Evolutionary conservation across 2,329 filamentous ascomycete species (phyloP), one percentile per base, ranked within the genome.

Genomic region (Rhexocercosporidium sp.): DNA sequence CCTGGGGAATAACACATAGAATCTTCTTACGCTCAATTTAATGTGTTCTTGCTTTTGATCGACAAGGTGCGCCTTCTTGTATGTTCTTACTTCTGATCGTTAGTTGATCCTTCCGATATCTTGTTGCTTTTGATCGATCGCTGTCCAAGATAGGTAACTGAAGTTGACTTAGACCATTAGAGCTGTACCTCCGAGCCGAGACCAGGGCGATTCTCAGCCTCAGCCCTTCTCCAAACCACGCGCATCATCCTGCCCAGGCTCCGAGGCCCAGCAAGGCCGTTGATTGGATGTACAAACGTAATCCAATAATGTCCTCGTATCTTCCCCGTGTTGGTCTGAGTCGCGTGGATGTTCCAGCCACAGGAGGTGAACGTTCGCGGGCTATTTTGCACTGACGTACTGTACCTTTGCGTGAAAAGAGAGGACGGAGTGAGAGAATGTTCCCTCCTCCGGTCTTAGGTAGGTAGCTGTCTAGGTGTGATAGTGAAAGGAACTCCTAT

Each of bases 331-430:
- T 12, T 16, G 8, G 57, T 60, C 39, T 60, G 27, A 60, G 27
- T 29, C 57, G 41, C 57, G 41, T 60, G 57, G 54, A 41, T 39
- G 54, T 39, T 41, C 31, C 54, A 57, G 34, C 34, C 34, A 39
- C 31, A 25, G 39, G 8, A 57, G 34, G 25, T 20, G 12, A 41
- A 25, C 8, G 1, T 16, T 39, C 34, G 6, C 20, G 25, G 12
- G 18, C 20, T 1, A 39, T 22, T 56, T 25, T 9, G 25, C 20
- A 27, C n/a, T 57, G n/a, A 57, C 20, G n/a, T n/a, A n/a, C n/a
- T n/a, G n/a, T n/a, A n/a, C n/a, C 11, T 25, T 41, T 25, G n/a
- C 31, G 31, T 20, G 14, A 14, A 22, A 6, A 16, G n/a, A 22
- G 14, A 14, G 11, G 14, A 41, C n/a, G n/a, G 14, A 39, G 34